A percentile compares a stretch with the other conserved stretches of the same genome.
phyloP scores from a whole-genome alignment of 768 basidiomycete genomes.

The Naganishia randhawae region DNA sequence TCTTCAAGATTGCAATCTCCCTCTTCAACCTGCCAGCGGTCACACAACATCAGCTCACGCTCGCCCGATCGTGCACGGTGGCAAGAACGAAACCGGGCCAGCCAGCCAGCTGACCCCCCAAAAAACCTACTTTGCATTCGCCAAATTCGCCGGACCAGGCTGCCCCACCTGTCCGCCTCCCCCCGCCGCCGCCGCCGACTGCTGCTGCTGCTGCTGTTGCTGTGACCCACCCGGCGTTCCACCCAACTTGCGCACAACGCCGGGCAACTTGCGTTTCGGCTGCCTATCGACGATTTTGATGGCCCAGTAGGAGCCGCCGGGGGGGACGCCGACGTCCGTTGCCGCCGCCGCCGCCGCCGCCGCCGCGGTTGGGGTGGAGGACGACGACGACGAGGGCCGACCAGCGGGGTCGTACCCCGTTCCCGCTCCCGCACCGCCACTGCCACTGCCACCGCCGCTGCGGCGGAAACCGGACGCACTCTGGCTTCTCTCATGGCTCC shows the following conservation, averaged over 20 bases:
- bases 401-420: no score
- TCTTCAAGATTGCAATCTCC: slow-evolving; percentile 99
- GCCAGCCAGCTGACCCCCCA: no score
- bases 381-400: no score
- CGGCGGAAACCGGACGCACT: not conserved
- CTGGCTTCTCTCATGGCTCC: not conserved
- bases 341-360: slow-evolving; percentile 22
- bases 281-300: slow-evolving; percentile 53
- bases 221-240: slow-evolving; percentile 26
- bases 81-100: not conserved
- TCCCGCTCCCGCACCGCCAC: no score
- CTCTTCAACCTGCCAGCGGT: slow-evolving; percentile 64
- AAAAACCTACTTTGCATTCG: slow-evolving; percentile 45
- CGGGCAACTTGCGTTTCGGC: slow-evolving; percentile 68
- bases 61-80: not conserved
- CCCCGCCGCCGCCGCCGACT: no score
- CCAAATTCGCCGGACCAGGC: slow-evolving; percentile 21
- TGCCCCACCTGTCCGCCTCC: slow-evolving; percentile 34
- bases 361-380: slow-evolving; percentile 1
- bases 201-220: no score
- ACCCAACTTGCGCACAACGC: slow-evolving; percentile 65
- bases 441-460: slow-evolving; percentile 19
- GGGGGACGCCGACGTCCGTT: slow-evolving; percentile 24
- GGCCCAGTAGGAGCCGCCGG: slow-evolving; percentile 45
- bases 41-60: not conserved